A percentile compares a stretch with the other conserved stretches of the same genome.
Evolutionary conservation across 352 stramenopile genomes (phyloP).

Genomic region (Pythium angustatum): DNA sequence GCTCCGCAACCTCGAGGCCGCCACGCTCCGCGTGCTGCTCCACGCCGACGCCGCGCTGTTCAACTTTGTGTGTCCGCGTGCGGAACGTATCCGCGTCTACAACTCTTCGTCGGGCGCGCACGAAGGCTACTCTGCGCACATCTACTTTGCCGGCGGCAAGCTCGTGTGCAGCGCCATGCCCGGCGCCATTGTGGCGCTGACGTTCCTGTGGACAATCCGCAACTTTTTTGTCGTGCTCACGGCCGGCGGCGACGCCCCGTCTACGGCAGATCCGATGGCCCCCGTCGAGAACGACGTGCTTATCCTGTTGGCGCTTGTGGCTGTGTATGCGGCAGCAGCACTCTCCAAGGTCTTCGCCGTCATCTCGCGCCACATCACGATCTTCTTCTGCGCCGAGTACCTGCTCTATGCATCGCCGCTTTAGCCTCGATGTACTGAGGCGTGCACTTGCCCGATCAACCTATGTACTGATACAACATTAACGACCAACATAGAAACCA

Average conservation of each 20-base stretch:
- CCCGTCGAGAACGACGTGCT: slow-evolving; percentile 47
- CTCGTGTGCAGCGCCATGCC: slow-evolving; percentile 50
- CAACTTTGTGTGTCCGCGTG: slow-evolving; percentile 53
- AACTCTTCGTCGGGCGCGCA: slow-evolving; percentile 35
- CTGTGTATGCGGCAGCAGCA: slow-evolving; percentile 51
- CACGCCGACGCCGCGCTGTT: slow-evolving; percentile 50
- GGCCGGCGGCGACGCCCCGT: background rate
- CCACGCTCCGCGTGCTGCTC: slow-evolving; percentile 40
- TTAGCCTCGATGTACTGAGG: slow-evolving; percentile 3
- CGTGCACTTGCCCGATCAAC: background rate
- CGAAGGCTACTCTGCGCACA: slow-evolving; percentile 42
- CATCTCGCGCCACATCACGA: slow-evolving; percentile 59
- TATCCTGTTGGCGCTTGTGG: slow-evolving; percentile 41
- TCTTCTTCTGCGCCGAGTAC: slow-evolving; percentile 77
- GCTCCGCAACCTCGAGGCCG: slow-evolving; percentile 34
- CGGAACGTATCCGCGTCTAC: slow-evolving; percentile 58
- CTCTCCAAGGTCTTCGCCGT: slow-evolving; percentile 53
- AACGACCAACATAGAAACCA: slow-evolving; percentile 20
- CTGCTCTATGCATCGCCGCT: slow-evolving; percentile 43
- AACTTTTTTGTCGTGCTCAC: slow-evolving; percentile 32
- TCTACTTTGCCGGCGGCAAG: slow-evolving; percentile 64
- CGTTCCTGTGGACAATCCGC: slow-evolving; percentile 55
- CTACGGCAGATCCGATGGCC: slow-evolving; percentile 7
- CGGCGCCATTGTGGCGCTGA: slow-evolving; percentile 36
- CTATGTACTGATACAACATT: slow-evolving; percentile 28